Evolutionary conservation across 352 stramenopile genomes (phyloP).

Genomic region (Phytophthora hybrid): DNA sequence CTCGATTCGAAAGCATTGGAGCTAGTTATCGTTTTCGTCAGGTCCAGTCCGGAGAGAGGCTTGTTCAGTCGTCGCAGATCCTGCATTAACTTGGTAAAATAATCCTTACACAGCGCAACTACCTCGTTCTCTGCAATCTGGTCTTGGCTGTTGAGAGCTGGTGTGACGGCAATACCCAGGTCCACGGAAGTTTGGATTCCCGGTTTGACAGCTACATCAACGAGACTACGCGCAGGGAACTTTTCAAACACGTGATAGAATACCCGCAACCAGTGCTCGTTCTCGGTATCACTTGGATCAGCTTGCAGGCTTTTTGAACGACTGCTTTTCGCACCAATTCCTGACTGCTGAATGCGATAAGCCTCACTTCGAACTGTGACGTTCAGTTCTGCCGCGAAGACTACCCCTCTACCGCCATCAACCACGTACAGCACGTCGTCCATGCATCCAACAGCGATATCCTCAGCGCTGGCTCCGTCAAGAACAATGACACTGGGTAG

Average conservation of each 20-base stretch:
- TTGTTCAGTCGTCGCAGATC: not conserved
- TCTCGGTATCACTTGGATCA: not conserved
- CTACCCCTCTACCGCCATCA: conserved; percentile 11
- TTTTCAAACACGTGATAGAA: conserved; percentile 72
- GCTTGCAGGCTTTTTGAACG: not conserved
- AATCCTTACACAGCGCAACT: not conserved
- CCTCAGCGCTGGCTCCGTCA: conserved; percentile 3
- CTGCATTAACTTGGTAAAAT: not conserved
- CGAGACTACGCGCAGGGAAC: conserved; percentile 52
- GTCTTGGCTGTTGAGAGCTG: not conserved
- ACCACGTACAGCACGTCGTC: conserved; percentile 44
- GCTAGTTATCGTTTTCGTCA: not conserved
- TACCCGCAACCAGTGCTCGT: conserved; percentile 29
- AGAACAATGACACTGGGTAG: conserved; percentile 24
- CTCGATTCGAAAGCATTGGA: not conserved
- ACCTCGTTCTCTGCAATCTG: not conserved
- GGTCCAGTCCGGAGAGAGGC: not conserved
- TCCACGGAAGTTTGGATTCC: not conserved
- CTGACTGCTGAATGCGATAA: conserved; percentile 54
- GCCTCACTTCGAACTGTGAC: conserved; percentile 61
- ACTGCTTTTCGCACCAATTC: conserved; percentile 5
- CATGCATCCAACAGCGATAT: conserved; percentile 19
- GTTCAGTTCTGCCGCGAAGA: conserved; percentile 29
- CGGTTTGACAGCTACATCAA: conserved; percentile 27
- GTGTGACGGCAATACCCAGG: not conserved